Base-by-base conservation (phyloP, 2,329 filamentous ascomycete genomes). In the Aureobasidium subglaciale region DNA sequence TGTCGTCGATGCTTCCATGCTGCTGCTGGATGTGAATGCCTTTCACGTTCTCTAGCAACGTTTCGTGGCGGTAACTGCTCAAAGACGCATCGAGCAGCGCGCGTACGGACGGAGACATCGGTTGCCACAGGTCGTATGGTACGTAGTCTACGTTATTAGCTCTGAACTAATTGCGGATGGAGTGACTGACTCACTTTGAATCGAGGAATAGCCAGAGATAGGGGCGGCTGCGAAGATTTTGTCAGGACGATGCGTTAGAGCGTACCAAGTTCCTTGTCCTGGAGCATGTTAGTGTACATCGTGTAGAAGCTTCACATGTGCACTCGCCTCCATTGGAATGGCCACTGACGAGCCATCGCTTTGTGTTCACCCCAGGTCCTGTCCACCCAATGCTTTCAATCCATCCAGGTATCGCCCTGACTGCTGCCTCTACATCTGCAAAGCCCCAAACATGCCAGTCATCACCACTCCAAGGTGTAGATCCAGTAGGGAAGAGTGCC, bases 361-460 rank as follows among this genome's bases (percentile, higher is more conserved):
- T 61, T 7, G 65, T 63, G 52, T 78, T 69, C 11, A 78, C 70
- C 11, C 66, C 70, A 2, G 73, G 71, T 0, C 78, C 78, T 43
- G 64, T 59, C 81, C 81, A 84, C 2, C 61, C 63, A 27, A 73
- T 67, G 9, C 65, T 60, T 18, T 70, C 55, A n/a, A 79, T 78
- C 80, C 80, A 83, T 18, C 65, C 56, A 15, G 72, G 67, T 38
- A 83, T 75, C 30, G 74, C 72, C 5, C 63, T 62, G 5, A 82
- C 64, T 3, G 79, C 78, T 60, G 77, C 77, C 65, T 81, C 72
- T 25, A 79, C 71, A 64, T 84, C 81, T 18, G 75, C 70, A 60
- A 78, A 76, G 0, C 80, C 80, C 78, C 79, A 83, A 5, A 70
- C 74, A 63, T 83, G 81, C 81, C 81, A 83, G 61, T 83, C 81